phyloP scores from a whole-genome alignment of 805 yeast species.

The Candida ulmi region DNA sequence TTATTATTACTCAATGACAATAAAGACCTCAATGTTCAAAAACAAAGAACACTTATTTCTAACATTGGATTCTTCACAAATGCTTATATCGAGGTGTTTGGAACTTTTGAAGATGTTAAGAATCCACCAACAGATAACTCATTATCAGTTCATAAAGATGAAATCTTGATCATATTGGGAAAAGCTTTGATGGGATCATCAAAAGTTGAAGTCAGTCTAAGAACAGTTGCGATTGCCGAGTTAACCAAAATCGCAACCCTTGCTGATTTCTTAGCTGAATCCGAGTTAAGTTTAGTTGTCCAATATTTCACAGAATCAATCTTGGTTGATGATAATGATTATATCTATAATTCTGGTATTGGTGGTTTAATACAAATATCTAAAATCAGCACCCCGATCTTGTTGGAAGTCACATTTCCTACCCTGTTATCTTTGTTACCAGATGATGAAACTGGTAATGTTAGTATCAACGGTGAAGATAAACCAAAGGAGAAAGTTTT shows the following conservation, averaged over 20 bases:
- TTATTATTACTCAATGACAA: constrained; percentile 34
- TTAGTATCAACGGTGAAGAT: constrained; percentile 19
- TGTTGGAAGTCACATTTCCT: constrained; percentile 49
- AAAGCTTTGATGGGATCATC: constrained; percentile 65
- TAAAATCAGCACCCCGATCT: constrained; percentile 32
- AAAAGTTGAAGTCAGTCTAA: constrained; percentile 59
- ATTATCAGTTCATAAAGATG: constrained; percentile 52
- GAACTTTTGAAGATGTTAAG: constrained; percentile 15
- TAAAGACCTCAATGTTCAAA: constrained; percentile 40
- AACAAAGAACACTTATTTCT: constrained; percentile 55
- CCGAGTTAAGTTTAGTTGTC: constrained; percentile 57
- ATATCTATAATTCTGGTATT: constrained; percentile 47
- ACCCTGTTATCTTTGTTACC: constrained; percentile 47
- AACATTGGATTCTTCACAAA: constrained; percentile 54
- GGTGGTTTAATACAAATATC: constrained; percentile 45
- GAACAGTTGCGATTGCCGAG: constrained; percentile 61
- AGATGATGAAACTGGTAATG: constrained; percentile 29
- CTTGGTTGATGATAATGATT: constrained; percentile 42
- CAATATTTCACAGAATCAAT: constrained; percentile 62
- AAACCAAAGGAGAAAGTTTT: constrained; percentile 22
- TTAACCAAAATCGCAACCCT: constrained; percentile 52
- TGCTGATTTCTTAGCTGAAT: constrained; percentile 39
- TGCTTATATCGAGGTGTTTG: constrained; percentile 43
- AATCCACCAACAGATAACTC: constrained; percentile 24
- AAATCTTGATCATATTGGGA: constrained; percentile 60